These are phyloP conservation scores for Exophiala calicioides DNA, from an alignment of 2,329 filamentous ascomycete genomes.

Conservation along the genomic window DNA sequence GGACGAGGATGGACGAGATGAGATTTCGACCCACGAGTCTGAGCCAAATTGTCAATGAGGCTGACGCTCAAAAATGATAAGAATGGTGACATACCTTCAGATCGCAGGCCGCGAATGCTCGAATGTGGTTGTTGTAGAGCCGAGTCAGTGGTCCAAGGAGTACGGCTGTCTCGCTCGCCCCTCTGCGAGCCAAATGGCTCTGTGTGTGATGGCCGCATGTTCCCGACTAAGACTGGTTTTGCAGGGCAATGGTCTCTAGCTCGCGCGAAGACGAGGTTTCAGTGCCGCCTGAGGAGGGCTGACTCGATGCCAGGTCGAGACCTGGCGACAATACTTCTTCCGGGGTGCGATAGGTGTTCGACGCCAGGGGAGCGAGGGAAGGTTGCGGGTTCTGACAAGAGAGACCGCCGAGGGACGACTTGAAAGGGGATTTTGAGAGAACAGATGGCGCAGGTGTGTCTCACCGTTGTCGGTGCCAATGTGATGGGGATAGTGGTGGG, in stretches of 20 bases:
- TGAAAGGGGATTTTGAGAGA: no score
- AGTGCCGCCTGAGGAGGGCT: not conserved
- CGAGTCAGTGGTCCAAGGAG: conserved; percentile 16
- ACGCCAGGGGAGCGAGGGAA: no score
- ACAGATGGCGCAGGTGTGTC: conserved; percentile 2
- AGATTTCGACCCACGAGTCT: conserved; percentile 97
- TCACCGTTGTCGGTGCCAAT: conserved; percentile 24
- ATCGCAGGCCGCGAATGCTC: conserved; percentile 26
- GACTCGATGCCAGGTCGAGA: no score
- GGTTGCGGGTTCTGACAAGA: no score
- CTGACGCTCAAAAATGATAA: conserved; percentile 33
- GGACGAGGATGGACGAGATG: conserved; percentile 89
- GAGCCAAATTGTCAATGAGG: conserved; percentile 51
- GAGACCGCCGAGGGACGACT: no score
- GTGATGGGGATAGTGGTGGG: conserved; percentile 8
- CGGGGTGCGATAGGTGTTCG: no score
- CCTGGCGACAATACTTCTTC: no score
- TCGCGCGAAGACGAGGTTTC: no score
- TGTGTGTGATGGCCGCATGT: conserved; percentile 26
- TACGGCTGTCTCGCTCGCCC: conserved; percentile 18
- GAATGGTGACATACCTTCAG: conserved; percentile 28
- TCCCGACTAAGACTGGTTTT: no score
- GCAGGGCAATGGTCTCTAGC: no score
- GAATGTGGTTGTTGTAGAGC: conserved; percentile 8
- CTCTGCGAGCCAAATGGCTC: conserved; percentile 24